Conservation (phyloP, 2,329 filamentous ascomycete genomes). For the Alternaria gansuensis region DNA sequence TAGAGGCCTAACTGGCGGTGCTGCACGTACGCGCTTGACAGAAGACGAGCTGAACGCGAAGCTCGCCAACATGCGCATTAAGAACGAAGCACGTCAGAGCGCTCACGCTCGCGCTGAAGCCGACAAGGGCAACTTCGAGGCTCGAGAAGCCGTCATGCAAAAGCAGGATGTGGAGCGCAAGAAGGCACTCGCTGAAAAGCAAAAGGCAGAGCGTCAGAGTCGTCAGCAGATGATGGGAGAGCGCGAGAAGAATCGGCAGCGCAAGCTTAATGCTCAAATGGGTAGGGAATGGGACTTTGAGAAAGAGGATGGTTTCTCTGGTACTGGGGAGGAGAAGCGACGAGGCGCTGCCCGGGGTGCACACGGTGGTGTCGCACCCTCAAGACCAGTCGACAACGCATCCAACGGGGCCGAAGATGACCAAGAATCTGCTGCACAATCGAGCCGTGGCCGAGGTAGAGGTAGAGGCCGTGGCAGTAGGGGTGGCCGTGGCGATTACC, state of each 20-base stretch:
- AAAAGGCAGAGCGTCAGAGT: constrained; percentile 61
- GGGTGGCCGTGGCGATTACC: constrained; percentile 43
- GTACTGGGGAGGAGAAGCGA: constrained; percentile 54
- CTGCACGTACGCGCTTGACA: constrained; percentile 59
- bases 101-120: constrained; percentile 72
- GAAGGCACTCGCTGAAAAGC: constrained; percentile 43
- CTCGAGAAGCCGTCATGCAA: constrained; percentile 68
- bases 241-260: constrained; percentile 66
- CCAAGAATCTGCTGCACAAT: constrained; percentile 32
- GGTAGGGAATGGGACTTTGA: constrained; percentile 71
- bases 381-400: constrained; percentile 38
- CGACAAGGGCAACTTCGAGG: constrained; percentile 70
- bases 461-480: constrained; percentile 49
- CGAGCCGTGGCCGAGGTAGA: constrained; percentile 42
- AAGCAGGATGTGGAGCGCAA: constrained; percentile 58
- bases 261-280: constrained; percentile 66
- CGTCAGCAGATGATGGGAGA: constrained; percentile 69
- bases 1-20: constrained; percentile 46
- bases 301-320: constrained; percentile 65
- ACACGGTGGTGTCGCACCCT: constrained; percentile 59
- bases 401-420: constrained; percentile 25
- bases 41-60: constrained; percentile 70
- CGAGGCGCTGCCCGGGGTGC: constrained; percentile 61
- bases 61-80: constrained; percentile 68
- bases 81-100: constrained; percentile 67